phyloP scores from a whole-genome alignment of 805 yeast species.

The Zygosaccharomyces rouxii region DNA sequence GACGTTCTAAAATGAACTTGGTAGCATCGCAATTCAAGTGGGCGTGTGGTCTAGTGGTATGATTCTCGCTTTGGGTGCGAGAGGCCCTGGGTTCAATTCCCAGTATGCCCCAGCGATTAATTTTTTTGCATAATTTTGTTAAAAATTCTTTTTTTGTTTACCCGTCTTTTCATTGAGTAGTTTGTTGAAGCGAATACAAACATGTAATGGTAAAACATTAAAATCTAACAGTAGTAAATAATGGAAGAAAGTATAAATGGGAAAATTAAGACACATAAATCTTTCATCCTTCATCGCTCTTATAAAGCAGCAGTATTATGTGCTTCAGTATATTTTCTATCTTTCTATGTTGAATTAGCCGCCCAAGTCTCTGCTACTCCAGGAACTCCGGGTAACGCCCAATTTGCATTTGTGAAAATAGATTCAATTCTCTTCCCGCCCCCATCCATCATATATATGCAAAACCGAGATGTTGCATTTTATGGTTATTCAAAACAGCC shows the following conservation, averaged over 20 bases:
- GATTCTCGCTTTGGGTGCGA: conserved; percentile 57
- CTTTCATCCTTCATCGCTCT: no score
- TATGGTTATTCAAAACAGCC: background rate
- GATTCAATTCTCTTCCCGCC: background rate
- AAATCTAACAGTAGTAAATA: no score
- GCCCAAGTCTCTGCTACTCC: background rate
- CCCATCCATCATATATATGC: background rate
- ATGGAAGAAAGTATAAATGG: no score
- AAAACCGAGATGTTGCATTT: background rate
- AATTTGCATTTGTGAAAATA: background rate
- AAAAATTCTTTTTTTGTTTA: background rate
- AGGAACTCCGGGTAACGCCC: background rate
- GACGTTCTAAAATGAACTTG: no score
- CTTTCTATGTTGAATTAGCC: background rate
- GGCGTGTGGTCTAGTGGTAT: conserved; percentile 53
- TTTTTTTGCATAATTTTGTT: conserved; percentile 12
- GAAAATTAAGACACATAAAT: no score
- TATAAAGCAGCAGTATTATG: no score
- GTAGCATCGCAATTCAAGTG: conserved; percentile 8
- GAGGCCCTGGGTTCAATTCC: conserved; percentile 59
- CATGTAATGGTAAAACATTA: no score
- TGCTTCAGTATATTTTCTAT: no score
- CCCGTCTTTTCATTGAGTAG: background rate
- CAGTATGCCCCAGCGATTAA: conserved; percentile 35
- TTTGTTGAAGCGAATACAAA: no score